phyloP scores from a whole-genome alignment of 176 grass and related monocot genomes.

The Puccinellia tenuiflora region DNA sequence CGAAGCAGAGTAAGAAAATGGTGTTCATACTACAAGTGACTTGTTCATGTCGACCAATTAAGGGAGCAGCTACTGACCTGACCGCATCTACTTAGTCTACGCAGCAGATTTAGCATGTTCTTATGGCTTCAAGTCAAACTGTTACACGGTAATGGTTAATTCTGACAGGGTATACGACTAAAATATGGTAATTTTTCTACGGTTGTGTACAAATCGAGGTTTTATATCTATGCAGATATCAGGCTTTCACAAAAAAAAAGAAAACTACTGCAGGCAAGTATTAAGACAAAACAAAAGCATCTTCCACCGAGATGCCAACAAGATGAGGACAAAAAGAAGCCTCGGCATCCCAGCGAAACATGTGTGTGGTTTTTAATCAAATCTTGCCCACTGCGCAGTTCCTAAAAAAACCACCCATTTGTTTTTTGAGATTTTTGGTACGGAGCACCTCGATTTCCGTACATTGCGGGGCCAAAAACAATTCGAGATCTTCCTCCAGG shows the following conservation, averaged over 20 bases:
- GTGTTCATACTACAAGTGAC: background rate
- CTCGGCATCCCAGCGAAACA: background rate
- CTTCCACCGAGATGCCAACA: background rate
- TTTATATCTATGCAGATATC: background rate
- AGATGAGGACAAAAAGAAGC: conserved; percentile 14
- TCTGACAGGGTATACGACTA: background rate
- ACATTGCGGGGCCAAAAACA: background rate
- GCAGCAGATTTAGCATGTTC: conserved; percentile 17
- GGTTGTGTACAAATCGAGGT: background rate
- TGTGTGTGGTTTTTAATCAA: background rate
- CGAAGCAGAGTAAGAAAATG: background rate
- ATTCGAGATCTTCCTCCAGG: background rate
- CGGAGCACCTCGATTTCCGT: background rate
- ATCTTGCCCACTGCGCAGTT: background rate
- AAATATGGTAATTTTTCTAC: background rate
- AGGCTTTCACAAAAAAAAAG: background rate
- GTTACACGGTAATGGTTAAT: background rate
- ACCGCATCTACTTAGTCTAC: background rate
- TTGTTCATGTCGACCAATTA: background rate
- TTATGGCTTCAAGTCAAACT: conserved; percentile 20
- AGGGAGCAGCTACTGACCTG: background rate
- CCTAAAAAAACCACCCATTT: background rate
- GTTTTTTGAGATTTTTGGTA: background rate
- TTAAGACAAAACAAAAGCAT: conserved; percentile 1
- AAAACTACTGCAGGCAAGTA: background rate